Base-by-base conservation (phyloP, 345 rosid species). In the Dipteronia sinensis region DNA sequence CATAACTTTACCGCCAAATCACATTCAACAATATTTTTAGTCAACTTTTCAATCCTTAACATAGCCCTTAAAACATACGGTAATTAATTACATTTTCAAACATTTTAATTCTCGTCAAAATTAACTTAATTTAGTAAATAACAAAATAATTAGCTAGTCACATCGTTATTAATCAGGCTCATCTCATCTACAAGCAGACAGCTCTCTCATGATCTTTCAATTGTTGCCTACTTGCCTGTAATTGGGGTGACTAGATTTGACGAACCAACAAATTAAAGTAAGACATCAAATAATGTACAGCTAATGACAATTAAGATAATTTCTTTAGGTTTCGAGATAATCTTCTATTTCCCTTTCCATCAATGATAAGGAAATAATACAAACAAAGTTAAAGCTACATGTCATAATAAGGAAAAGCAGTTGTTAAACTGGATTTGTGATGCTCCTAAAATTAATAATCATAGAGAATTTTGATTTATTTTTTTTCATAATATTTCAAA, bases 241-340 rank as follows among this genome's bases (percentile, higher is more conserved):
- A 78, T 72, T 22, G 20, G 23, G 78, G 20, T 27, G 46, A 55
- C 72, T 67, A 40, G 82, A 77, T 69, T 73, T 70, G 85, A 84
- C 82, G 13, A 69, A 66, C 47, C 72, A 79, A 76, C 81, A 38
- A 76, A 58, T 58, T 55, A 55, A 40, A 78, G 22, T 55, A 19
- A 63, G 58, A 66, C 29, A 23, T 34, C 70, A 25, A 61, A 61
- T n/a, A 46, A 12, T 7, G 72, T 34, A 23, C 46, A 42, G 10
- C 27, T 10, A 40, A 67, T 67, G 13, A 27, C 49, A 71, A n/a
- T 20, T n/a, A 44, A 23, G 5, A 7, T 23, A 23, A 40, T 2
- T 17, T 7, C n/a, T 31, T 58, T 13, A 29, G 4, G 4, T 59
- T 72, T 12, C 6, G 11, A 13, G 16, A 65, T 9, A 53, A 29